Evolutionary conservation across 108 stramenopile species (phyloP).

Genomic region (Phaeodactylum tricornutum): DNA sequence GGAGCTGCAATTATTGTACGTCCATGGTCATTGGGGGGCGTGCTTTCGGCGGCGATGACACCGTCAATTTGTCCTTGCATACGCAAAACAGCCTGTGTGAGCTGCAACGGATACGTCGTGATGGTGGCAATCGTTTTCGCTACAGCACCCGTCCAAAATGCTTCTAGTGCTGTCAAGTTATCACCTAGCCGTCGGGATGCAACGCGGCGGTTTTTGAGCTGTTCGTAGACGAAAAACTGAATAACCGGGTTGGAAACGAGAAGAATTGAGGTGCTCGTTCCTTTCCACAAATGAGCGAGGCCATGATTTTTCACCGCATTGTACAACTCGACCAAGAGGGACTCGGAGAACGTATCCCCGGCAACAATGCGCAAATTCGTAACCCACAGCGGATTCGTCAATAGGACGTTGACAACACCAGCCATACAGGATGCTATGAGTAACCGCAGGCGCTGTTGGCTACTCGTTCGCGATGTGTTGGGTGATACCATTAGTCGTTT

Average conservation of each 20-base stretch:
- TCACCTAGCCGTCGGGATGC: background rate
- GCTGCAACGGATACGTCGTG: constrained; percentile 85
- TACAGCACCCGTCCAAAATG: constrained; percentile 80
- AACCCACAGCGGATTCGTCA: constrained; percentile 84
- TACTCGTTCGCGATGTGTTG: background rate
- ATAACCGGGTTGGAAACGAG: constrained; percentile 92
- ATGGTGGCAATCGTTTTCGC: constrained; percentile 86
- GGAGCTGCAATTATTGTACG: background rate
- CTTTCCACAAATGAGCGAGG: constrained; percentile 46
- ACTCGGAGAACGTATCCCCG: constrained; percentile 9
- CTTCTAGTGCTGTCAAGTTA: constrained; percentile 48
- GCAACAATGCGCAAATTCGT: constrained; percentile 63
- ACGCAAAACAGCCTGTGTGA: constrained; percentile 37
- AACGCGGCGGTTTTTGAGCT: constrained; percentile 37
- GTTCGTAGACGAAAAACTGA: constrained; percentile 86
- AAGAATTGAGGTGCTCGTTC: constrained; percentile 70
- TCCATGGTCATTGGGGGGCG: background rate
- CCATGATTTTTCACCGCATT: constrained; percentile 21
- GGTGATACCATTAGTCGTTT: constrained; percentile 24
- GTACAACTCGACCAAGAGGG: background rate
- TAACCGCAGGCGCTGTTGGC: constrained; percentile 13
- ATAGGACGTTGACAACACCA: constrained; percentile 59
- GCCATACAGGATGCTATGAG: constrained; percentile 54
- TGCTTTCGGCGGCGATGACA: background rate
- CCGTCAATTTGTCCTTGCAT: constrained; percentile 4